Evolutionary conservation across 768 basidiomycete genomes (phyloP).

Genomic region (Pulveroboletus frians): DNA sequence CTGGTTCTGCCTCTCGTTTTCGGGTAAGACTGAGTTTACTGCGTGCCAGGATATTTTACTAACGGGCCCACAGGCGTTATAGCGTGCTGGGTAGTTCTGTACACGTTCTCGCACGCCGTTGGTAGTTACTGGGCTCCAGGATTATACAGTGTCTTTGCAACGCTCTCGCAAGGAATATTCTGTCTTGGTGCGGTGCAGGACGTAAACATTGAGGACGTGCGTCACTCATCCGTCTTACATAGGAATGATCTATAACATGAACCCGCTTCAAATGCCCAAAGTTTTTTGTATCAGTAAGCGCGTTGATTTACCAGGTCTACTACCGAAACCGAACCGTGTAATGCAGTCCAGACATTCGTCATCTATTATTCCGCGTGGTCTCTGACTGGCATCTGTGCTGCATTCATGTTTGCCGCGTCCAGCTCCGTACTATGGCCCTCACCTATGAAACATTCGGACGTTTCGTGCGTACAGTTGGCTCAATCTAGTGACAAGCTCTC

Average conservation of each 20-base stretch:
- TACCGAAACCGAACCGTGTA: constrained; percentile 10
- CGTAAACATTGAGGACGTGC: not conserved
- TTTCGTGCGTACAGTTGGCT: constrained; percentile 13
- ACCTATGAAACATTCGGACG: constrained; percentile 23
- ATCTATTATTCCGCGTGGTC: constrained; percentile 42
- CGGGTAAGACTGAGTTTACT: constrained; percentile 35
- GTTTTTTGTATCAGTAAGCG: constrained; percentile 52
- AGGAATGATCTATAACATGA: constrained; percentile 66
- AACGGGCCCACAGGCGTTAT: constrained; percentile 38
- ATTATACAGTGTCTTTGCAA: constrained; percentile 45
- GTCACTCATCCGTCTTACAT: not conserved
- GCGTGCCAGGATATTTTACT: not conserved
- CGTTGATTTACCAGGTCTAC: not conserved
- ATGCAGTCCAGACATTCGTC: constrained; percentile 22
- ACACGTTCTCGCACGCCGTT: constrained; percentile 41
- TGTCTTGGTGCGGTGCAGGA: constrained; percentile 46
- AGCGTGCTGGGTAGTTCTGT: constrained; percentile 45
- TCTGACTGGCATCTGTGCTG: constrained; percentile 39
- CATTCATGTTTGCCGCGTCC: constrained; percentile 47
- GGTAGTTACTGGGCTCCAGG: constrained; percentile 45
- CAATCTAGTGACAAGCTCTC: not conserved
- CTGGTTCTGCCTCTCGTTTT: constrained; percentile 55
- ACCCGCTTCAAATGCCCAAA: constrained; percentile 53
- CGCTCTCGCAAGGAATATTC: constrained; percentile 51
- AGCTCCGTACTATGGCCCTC: constrained; percentile 37